Percentiles rank a stretch among this genome's conserved stretches.
These are phyloP conservation scores for Annulohypoxylon maeteangense DNA, from an alignment of 495 filamentous ascomycete genomes.

Conservation along the genomic window DNA sequence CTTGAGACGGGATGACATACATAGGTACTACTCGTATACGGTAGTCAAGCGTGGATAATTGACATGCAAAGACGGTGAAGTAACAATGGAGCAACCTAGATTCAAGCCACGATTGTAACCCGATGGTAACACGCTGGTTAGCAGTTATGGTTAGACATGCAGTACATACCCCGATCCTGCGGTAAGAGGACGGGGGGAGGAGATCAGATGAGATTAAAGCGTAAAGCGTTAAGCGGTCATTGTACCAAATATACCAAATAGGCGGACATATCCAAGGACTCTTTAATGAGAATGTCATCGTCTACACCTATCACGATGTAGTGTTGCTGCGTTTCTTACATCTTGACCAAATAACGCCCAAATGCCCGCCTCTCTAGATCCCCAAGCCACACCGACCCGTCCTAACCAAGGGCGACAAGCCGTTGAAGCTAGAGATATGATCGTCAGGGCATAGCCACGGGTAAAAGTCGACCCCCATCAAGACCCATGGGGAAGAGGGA, in stretches of 20 bases:
- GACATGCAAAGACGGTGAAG: conserved; percentile 26
- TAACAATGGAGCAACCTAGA: conserved; percentile 40
- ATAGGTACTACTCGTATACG: conserved; percentile 13
- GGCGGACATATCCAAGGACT: not conserved
- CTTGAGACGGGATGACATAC: conserved; percentile 19
- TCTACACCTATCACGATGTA: not conserved
- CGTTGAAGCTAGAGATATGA: conserved; percentile 24
- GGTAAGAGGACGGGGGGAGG: not conserved
- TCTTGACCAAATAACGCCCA: conserved; percentile 6
- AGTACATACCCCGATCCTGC: conserved; percentile 18
- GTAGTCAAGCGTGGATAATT: conserved; percentile 10
- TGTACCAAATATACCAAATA: not conserved
- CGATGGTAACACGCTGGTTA: conserved; percentile 15
- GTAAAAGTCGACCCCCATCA: conserved; percentile 18
- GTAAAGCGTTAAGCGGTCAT: conserved; percentile 4
- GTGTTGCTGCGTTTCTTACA: conserved; percentile 4
- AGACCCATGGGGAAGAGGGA: conserved; percentile 24
- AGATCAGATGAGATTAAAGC: conserved; percentile 12
- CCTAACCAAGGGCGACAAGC: conserved; percentile 11
- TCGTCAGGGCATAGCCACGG: conserved; percentile 30
- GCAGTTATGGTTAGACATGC: conserved; percentile 25
- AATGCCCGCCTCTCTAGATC: conserved; percentile 13
- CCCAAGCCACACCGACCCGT: conserved; percentile 10
- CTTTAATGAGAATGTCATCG: conserved; percentile 8
- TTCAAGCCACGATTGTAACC: conserved; percentile 40